Evolutionary conservation across 73 alveolate genomes (phyloP).

Genomic region (Paramecium caudatum): DNA sequence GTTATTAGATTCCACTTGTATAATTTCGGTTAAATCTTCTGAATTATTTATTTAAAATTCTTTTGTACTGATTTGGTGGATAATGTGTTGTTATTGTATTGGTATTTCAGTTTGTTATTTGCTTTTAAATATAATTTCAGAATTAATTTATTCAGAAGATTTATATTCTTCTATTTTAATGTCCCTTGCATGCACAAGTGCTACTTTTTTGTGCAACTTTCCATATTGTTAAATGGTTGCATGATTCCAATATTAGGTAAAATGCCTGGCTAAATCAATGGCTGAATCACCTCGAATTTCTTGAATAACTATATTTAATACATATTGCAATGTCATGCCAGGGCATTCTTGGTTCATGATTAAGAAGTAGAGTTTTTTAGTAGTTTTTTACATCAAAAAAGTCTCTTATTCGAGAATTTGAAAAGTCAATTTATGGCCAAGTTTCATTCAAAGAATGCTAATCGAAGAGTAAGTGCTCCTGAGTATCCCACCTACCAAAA

Average conservation of each 20-base stretch:
- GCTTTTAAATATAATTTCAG: not conserved
- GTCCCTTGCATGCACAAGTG: not conserved
- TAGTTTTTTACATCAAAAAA: conserved; percentile 81
- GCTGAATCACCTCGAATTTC: conserved; percentile 92
- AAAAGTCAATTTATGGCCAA: conserved; percentile 92
- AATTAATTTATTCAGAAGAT: not conserved
- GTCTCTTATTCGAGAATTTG: conserved; percentile 89
- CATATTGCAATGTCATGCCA: conserved; percentile 93
- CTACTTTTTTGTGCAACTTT: not conserved
- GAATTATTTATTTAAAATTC: too few species aligned
- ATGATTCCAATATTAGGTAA: conserved; percentile 94
- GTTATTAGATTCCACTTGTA: too few species aligned
- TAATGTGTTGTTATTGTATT: too few species aligned
- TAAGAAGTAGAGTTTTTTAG: conserved; percentile 77
- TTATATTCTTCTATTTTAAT: not conserved
- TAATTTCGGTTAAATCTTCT: too few species aligned
- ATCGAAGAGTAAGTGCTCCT: conserved; percentile 88
- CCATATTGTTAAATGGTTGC: conserved; percentile 78
- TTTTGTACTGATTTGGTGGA: too few species aligned
- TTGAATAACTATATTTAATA: not conserved
- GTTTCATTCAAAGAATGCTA: conserved; percentile 74
- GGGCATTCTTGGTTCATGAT: conserved; percentile 88
- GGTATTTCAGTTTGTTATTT: not conserved
- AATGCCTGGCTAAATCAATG: conserved; percentile 92
- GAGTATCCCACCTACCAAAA: conserved; percentile 93